A percentile compares a stretch with the other conserved stretches of the same genome.
phyloP scores from a whole-genome alignment of 257 asterid species.

The Handroanthus guayacan region DNA sequence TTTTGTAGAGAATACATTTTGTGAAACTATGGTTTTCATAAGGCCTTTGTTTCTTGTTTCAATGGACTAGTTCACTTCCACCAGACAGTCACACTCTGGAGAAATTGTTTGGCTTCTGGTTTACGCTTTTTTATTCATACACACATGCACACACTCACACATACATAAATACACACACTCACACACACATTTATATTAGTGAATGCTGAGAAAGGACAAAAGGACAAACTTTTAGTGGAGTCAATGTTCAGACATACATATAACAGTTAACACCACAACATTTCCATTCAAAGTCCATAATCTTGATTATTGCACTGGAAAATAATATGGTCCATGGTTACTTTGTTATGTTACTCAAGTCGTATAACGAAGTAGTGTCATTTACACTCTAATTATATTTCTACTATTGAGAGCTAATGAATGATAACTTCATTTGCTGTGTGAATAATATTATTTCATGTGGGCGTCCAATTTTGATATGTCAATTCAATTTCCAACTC shows the following conservation, averaged over 20 bases:
- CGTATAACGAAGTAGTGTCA: too few species aligned
- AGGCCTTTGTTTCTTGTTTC: background rate
- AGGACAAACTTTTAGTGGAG: background rate
- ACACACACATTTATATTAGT: too few species aligned
- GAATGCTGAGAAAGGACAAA: background rate
- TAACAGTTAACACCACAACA: background rate
- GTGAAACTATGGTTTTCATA: background rate
- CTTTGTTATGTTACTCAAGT: background rate
- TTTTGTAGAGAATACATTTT: slow-evolving; percentile 6
- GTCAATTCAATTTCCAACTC: too few species aligned
- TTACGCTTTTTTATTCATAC: background rate
- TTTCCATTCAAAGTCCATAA: background rate
- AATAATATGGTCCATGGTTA: background rate
- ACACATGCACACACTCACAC: too few species aligned
- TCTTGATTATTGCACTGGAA: background rate
- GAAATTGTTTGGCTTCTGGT: background rate
- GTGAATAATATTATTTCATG: too few species aligned
- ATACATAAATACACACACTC: too few species aligned
- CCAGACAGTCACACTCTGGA: background rate
- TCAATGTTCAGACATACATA: background rate
- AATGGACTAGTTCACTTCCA: too few species aligned
- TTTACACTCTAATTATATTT: too few species aligned
- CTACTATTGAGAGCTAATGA: too few species aligned
- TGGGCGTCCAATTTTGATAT: too few species aligned
- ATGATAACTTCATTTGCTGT: too few species aligned